These are phyloP conservation scores for Gamsiella multidivaricata DNA, from an alignment of 192 early-diverging fungal genomes.

Conservation along the genomic window DNA sequence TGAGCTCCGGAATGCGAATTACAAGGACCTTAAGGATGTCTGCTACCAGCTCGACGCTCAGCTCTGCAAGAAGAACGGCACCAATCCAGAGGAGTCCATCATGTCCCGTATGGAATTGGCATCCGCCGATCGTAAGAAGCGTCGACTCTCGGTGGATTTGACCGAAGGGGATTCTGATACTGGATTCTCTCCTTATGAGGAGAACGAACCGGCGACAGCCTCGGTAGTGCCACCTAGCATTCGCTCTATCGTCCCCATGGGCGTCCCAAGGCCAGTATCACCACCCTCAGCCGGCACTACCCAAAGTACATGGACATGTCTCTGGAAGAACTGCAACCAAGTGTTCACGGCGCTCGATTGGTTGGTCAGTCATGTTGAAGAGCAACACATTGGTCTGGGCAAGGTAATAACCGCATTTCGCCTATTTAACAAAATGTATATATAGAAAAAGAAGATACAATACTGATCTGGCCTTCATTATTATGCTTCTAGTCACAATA, in stretches of 20 bases:
- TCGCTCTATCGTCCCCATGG: conserved; percentile 19
- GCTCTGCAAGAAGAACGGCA: conserved; percentile 41
- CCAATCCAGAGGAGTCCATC: conserved; percentile 35
- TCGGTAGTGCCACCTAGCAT: conserved; percentile 20
- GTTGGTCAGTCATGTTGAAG: conserved; percentile 65
- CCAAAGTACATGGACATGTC: conserved; percentile 55
- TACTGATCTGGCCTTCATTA: not conserved
- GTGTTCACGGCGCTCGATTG: conserved; percentile 56
- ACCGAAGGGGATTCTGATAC: conserved; percentile 42
- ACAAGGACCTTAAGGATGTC: conserved; percentile 49
- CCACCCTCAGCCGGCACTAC: conserved; percentile 17
- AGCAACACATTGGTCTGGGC: conserved; percentile 67
- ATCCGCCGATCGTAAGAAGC: conserved; percentile 33
- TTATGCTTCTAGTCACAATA: conserved; percentile 58
- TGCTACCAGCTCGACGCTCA: conserved; percentile 54
- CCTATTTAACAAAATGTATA: too few relatives aligned
- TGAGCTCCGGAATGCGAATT: conserved; percentile 48
- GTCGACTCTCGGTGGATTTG: conserved; percentile 42
- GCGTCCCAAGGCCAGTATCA: conserved; percentile 9
- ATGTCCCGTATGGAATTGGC: conserved; percentile 43
- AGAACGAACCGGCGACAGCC: conserved; percentile 11
- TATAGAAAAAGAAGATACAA: too few relatives aligned
- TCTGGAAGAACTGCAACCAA: conserved; percentile 63
- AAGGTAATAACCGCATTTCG: conserved; percentile 52
- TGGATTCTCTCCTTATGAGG: conserved; percentile 35